phyloP scores from a whole-genome alignment of 305 asterid species.

The Fraxinus dipetala region DNA sequence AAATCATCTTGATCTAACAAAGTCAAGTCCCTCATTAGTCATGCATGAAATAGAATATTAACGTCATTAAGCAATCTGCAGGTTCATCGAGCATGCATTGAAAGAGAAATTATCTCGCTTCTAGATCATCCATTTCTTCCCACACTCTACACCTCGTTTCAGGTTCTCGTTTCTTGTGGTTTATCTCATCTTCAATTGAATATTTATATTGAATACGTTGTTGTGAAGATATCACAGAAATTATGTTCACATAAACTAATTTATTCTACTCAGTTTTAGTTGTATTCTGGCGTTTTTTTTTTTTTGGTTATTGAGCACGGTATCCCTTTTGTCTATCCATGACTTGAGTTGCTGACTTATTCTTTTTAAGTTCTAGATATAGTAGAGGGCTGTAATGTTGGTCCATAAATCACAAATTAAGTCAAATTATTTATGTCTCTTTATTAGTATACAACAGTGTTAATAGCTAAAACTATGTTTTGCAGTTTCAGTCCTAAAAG shows the following conservation, averaged over 20 bases:
- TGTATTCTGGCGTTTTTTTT: background rate
- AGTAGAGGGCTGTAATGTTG: background rate
- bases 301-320: background rate
- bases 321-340: background rate
- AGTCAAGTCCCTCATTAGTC: background rate
- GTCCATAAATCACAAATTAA: background rate
- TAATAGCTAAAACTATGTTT: background rate
- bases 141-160: conserved; percentile 80
- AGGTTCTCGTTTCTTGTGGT: conserved; percentile 50
- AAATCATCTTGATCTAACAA: background rate
- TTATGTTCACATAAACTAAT: background rate
- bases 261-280: background rate
- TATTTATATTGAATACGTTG: background rate
- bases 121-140: conserved; percentile 99
- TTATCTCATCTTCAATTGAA: conserved; percentile 14
- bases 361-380: background rate
- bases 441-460: background rate
- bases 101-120: conserved; percentile 81
- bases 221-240: background rate
- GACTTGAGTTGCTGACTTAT: background rate
- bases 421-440: background rate
- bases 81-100: conserved; percentile 98
- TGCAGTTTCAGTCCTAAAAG: background rate
- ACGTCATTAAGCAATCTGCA: conserved; percentile 31
- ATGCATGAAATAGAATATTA: background rate